Percentiles rank a stretch among this genome's conserved stretches.
Conservation (phyloP, 306 rosid species). For the Corylus heterophylla region DNA sequence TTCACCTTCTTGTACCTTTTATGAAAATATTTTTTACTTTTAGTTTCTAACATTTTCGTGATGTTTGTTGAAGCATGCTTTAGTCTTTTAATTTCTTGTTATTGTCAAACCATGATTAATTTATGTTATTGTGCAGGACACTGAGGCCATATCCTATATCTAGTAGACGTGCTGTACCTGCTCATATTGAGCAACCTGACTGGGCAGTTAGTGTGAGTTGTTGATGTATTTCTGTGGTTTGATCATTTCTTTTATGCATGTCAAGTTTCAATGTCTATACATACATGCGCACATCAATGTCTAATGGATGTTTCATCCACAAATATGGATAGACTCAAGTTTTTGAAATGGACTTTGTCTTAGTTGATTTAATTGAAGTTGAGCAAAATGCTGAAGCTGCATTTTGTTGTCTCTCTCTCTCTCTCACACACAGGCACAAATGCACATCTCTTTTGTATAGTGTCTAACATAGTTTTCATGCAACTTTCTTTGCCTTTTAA, state of each 20-base stretch:
- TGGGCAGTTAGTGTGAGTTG: constrained; percentile 90
- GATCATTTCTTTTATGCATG: neutral
- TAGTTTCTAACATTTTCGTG: neutral
- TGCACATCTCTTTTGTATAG: neutral
- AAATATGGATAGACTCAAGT: neutral
- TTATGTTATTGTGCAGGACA: constrained; percentile 48
- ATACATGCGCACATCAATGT: neutral
- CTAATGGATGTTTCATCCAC: neutral
- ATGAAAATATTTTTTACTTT: neutral
- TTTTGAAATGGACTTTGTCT: neutral
- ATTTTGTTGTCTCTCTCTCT: neutral
- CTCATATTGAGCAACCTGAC: constrained; percentile 72
- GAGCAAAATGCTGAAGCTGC: neutral
- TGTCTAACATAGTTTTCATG: constrained; percentile 3
- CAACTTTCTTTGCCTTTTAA: constrained; percentile 17
- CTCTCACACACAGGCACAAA: neutral
- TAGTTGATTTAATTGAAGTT: neutral
- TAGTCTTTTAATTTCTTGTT: constrained; percentile 2
- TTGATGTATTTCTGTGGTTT: neutral
- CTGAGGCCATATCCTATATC: constrained; percentile 90
- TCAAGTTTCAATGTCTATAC: neutral
- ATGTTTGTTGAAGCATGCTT: neutral
- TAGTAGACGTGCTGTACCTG: constrained; percentile 54
- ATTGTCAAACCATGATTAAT: constrained; percentile 16
- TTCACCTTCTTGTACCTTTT: neutral